Evolutionary conservation across 352 stramenopile genomes (phyloP), one percentile per base, ranked within the genome.

Genomic region (Phytophthora meadii): DNA sequence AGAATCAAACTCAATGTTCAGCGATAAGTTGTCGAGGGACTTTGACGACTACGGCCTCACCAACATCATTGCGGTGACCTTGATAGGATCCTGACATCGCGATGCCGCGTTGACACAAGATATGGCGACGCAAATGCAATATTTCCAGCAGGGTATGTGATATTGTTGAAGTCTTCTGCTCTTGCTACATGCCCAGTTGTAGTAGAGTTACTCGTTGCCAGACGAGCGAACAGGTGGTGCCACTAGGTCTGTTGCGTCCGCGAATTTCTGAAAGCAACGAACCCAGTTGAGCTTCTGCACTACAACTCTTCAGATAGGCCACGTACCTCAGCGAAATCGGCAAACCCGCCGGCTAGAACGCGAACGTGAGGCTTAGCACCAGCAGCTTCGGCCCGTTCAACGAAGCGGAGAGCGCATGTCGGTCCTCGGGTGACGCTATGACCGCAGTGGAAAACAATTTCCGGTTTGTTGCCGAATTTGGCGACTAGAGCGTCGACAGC

Each of bases 361-460:
- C 67, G 52, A 2, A 75, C 67, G 28, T 71, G 67, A 12, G 56
- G 11, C 45, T 54, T 71, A 0, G 57, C 54, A 10, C 61, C 49
- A 42, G 61, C 50, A 25, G 64, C 49, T 8, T 65, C 54, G 5
- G 62, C 58, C 0, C 69, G 64, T 4, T 73, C 64, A 7, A 74
- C 67, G 36, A 80, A 82, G 5, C 71, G 71, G 28, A 78, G 39
- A 12, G 74, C 74, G 45, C 74, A 82, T 1, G 72, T 78, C 0
- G 74, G 74, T 4, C 70, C 74, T 11, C 74, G 55, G 4, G 65
- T 68, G 61, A 76, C 65, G 41, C 64, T 81, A 34, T 52, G 69
- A 9, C 72, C 73, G 30, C 76, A 84, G 34, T 84, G 76, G 47
- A 84, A 81, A 7, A 84, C 54, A 10, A 84, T 40, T 5, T 79